Conservation (phyloP, 169 alveolate genomes). For the Miamiensis avidus region DNA sequence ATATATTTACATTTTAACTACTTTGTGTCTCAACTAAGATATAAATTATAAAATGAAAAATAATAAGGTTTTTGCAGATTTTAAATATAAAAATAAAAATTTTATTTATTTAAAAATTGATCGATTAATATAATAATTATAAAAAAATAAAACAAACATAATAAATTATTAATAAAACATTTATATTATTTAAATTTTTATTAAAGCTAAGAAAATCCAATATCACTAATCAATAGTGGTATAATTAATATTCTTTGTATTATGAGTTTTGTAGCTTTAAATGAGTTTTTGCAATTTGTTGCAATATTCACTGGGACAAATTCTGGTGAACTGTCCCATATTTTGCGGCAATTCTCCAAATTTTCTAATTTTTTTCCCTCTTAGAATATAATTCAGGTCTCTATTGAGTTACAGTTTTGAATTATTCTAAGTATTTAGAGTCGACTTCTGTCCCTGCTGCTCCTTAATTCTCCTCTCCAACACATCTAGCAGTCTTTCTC, state of each 20-base stretch:
- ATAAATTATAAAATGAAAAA: too few species aligned
- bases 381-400: conserved; percentile 77
- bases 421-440: conserved; percentile 57
- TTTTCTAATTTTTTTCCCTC: conserved; percentile 66
- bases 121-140: too few species aligned
- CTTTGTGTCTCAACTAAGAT: too few species aligned
- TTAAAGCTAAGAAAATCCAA: too few species aligned
- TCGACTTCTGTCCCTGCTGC: conserved; percentile 60
- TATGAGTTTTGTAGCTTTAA: conserved; percentile 68
- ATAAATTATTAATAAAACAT: too few species aligned
- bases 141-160: too few species aligned
- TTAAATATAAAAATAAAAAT: too few species aligned
- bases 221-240: too few species aligned
- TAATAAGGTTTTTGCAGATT: too few species aligned
- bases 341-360: conserved; percentile 81
- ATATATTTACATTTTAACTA: too few species aligned
- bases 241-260: conserved; percentile 4
- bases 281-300: conserved; percentile 63
- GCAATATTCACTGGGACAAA: conserved; percentile 74
- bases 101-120: too few species aligned
- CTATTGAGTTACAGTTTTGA: conserved; percentile 64
- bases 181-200: too few species aligned
- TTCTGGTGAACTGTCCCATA: conserved; percentile 80
- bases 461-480: conserved; percentile 81
- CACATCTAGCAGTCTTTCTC: conserved; percentile 72